Percentiles rank a stretch among this genome's conserved stretches.
Evolutionary conservation across 2,329 filamentous ascomycete genomes (phyloP).

Genomic region (Xylaria sp.): DNA sequence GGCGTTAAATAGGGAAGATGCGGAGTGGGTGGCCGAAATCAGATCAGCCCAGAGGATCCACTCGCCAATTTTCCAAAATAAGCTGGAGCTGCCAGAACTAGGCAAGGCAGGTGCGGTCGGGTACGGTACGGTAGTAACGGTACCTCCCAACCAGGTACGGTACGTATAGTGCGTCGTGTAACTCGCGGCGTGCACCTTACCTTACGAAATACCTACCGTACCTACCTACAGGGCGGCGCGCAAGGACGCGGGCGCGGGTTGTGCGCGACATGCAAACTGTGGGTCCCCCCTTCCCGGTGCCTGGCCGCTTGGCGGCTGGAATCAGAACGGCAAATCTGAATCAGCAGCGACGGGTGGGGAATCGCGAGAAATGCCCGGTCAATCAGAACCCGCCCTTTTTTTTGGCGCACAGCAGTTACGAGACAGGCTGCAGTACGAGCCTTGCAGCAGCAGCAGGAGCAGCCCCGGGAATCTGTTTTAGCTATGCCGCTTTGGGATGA

Average conservation of each 20-base stretch:
- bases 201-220: too few relatives aligned
- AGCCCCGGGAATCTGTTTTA: conserved; percentile 2
- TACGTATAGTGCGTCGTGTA: background rate
- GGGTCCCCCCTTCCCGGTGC: conserved; percentile 6
- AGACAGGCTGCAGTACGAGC: conserved; percentile 2
- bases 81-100: background rate
- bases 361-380: background rate
- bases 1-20: conserved; percentile 27
- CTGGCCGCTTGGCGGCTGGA: background rate
- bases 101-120: too few relatives aligned
- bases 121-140: background rate
- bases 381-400: conserved; percentile 14
- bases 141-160: background rate
- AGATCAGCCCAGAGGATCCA: conserved; percentile 30
- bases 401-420: background rate
- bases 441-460: conserved; percentile 5
- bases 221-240: background rate
- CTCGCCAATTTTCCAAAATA: background rate
- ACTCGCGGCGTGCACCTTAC: background rate
- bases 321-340: conserved; percentile 8
- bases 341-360: background rate
- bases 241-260: conserved; percentile 11
- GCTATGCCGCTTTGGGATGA: conserved; percentile 11
- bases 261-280: conserved; percentile 6
- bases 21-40: conserved; percentile 27